A percentile compares a stretch with the other conserved stretches of the same genome.
Evolutionary conservation across 1,139 yeast genomes (phyloP).

Genomic region (Geotrichum cucujoidarum): DNA sequence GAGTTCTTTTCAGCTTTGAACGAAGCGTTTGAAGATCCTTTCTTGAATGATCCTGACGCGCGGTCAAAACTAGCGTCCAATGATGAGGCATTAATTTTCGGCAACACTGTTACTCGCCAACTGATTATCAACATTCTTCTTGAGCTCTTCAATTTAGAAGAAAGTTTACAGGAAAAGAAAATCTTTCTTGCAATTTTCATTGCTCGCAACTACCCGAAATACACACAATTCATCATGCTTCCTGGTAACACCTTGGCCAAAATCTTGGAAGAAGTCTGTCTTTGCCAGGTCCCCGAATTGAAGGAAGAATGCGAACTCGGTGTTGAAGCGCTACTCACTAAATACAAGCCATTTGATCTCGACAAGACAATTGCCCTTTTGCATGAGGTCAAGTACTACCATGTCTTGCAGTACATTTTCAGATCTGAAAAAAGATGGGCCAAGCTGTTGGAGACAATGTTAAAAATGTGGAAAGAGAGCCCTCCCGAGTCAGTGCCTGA

Average conservation of each 20-base stretch:
- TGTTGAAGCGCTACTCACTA: slow-evolving; percentile 59
- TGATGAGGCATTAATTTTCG: slow-evolving; percentile 31
- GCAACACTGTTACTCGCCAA: slow-evolving; percentile 49
- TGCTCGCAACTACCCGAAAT: slow-evolving; percentile 73
- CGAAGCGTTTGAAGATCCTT: slow-evolving; percentile 73
- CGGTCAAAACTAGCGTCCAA: slow-evolving; percentile 20
- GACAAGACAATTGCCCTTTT: slow-evolving; percentile 48
- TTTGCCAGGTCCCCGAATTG: slow-evolving; percentile 38
- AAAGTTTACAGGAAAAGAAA: slow-evolving; percentile 17
- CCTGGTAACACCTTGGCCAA: slow-evolving; percentile 53
- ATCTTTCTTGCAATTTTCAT: slow-evolving; percentile 58
- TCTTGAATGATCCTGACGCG: slow-evolving; percentile 45
- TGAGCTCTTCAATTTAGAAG: slow-evolving; percentile 44
- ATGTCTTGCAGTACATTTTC: slow-evolving; percentile 57
- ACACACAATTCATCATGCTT: slow-evolving; percentile 66
- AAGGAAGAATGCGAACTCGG: slow-evolving; percentile 68
- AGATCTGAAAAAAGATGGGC: slow-evolving; percentile 49
- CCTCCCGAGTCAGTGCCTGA: slow-evolving; percentile 19
- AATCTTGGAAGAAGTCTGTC: slow-evolving; percentile 50
- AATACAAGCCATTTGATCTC: slow-evolving; percentile 52
- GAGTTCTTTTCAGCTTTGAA: slow-evolving; percentile 61
- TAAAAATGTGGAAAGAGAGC: slow-evolving; percentile 24
- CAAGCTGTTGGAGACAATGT: slow-evolving; percentile 46
- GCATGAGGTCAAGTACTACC: slow-evolving; percentile 49
- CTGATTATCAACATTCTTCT: slow-evolving; percentile 60